Percentiles rank a stretch among this genome's conserved stretches.
phyloP scores from a whole-genome alignment of 2,329 filamentous ascomycete species.

The Colletotrichum eleusines region DNA sequence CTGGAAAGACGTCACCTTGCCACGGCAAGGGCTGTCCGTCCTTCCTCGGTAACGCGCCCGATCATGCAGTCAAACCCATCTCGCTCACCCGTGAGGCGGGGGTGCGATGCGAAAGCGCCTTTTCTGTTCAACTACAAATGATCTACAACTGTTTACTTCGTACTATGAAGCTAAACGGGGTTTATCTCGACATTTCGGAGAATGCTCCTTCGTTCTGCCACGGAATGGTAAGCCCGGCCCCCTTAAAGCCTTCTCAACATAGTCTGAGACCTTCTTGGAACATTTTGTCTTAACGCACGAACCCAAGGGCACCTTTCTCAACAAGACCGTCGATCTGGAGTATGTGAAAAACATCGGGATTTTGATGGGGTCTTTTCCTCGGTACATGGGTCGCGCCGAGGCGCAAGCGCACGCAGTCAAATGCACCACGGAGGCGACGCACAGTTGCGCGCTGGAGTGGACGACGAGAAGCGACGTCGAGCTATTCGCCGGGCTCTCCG shows the following conservation, averaged over 20 bases:
- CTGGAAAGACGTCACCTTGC: conserved; percentile 39
- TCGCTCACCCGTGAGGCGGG: conserved; percentile 31
- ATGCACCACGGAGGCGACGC: conserved; percentile 41
- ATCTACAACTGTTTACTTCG: conserved; percentile 39
- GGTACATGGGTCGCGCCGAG: conserved; percentile 34
- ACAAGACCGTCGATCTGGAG: conserved; percentile 40
- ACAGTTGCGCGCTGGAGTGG: conserved; percentile 39
- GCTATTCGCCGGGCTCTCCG: conserved; percentile 38
- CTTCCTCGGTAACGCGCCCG: conserved; percentile 31
- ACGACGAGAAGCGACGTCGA: conserved; percentile 17
- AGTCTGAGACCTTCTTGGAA: conserved; percentile 26
- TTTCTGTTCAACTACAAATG: conserved; percentile 29
- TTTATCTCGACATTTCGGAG: conserved; percentile 37
- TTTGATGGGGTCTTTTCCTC: conserved; percentile 32
- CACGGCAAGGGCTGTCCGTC: conserved; percentile 41
- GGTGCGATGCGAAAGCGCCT: conserved; percentile 31
- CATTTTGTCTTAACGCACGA: conserved; percentile 11
- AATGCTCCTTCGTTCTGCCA: conserved; percentile 38
- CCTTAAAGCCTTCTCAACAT: conserved; percentile 21
- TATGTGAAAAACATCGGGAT: conserved; percentile 37
- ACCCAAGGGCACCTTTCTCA: conserved; percentile 39
- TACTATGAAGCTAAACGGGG: conserved; percentile 32
- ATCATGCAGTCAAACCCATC: conserved; percentile 22
- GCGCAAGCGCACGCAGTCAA: conserved; percentile 27
- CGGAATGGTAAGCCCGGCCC: conserved; percentile 35